Percentiles rank a stretch among this genome's conserved stretches.
These are phyloP conservation scores for Ophiocordyceps camponoti-rufipedis DNA, from an alignment of 2,329 filamentous ascomycete species.

Conservation along the genomic window DNA sequence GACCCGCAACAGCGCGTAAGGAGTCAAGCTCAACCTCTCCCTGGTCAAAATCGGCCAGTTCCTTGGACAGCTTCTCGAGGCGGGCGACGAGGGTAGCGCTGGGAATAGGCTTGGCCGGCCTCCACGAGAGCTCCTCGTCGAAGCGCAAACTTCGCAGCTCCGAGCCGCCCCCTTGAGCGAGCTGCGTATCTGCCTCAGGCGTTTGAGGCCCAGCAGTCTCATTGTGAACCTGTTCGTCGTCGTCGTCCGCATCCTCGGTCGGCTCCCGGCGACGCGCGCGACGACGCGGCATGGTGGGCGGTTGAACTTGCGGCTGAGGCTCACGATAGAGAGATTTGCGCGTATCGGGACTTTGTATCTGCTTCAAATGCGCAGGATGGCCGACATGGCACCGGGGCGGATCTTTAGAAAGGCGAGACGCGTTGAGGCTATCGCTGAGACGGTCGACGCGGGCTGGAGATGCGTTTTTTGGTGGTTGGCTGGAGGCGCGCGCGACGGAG, in stretches of 20 bases:
- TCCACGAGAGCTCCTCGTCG: slow-evolving; percentile 76
- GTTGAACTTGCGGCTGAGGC: not conserved
- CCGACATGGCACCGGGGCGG: too few relatives aligned
- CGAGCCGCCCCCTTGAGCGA: not conserved
- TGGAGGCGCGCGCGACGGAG: too few relatives aligned
- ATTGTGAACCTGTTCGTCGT: slow-evolving; percentile 3
- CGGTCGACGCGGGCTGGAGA: too few relatives aligned
- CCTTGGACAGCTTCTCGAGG: slow-evolving; percentile 62
- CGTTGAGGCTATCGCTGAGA: too few relatives aligned
- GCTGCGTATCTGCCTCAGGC: slow-evolving; percentile 2
- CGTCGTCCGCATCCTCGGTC: slow-evolving; percentile 3
- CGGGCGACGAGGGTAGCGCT: slow-evolving; percentile 67
- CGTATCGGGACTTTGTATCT: too few relatives aligned
- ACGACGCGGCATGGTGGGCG: slow-evolving; percentile 1
- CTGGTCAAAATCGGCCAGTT: slow-evolving; percentile 74
- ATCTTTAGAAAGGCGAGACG: too few relatives aligned
- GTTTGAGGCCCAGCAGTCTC: slow-evolving; percentile 2
- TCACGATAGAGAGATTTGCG: not conserved
- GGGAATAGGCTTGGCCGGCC: slow-evolving; percentile 74
- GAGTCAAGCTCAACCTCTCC: slow-evolving; percentile 70
- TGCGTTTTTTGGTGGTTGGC: too few relatives aligned
- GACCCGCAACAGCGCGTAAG: slow-evolving; percentile 66
- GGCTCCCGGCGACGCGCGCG: slow-evolving; percentile 1
- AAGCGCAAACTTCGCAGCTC: slow-evolving; percentile 43
- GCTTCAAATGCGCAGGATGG: not conserved